A percentile compares a stretch with the other conserved stretches of the same genome.
Evolutionary conservation across 345 rosid genomes (phyloP).

Genomic region (Eucalyptus urophylla): DNA sequence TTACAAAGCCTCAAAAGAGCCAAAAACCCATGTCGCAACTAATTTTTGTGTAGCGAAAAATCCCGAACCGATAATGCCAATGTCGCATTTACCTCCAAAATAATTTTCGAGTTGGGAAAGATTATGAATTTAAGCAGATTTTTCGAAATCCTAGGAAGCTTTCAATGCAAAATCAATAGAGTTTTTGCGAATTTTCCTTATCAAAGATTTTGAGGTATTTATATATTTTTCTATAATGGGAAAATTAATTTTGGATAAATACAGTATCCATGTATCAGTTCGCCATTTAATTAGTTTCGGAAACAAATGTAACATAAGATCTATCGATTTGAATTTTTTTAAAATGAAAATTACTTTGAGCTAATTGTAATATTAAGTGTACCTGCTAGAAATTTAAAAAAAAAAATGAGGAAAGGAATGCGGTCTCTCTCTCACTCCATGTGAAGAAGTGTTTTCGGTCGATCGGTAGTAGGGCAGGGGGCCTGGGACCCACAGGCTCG

Average conservation of each 20-base stretch:
- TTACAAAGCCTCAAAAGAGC: neutral
- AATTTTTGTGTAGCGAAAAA: fast-evolving
- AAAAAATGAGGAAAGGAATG: neutral
- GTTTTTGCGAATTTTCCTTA: neutral
- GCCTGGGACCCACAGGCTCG: neutral
- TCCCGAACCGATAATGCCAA: fast-evolving
- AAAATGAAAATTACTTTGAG: fast-evolving
- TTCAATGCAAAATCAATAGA: neutral
- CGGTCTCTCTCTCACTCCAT: neutral
- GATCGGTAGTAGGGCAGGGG: neutral
- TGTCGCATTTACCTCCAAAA: fast-evolving
- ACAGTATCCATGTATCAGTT: neutral
- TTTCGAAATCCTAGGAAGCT: fast-evolving
- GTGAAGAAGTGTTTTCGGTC: neutral
- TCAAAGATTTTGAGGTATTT: fast-evolving
- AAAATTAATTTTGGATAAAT: neutral
- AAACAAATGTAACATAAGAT: fast-evolving
- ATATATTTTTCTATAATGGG: neutral
- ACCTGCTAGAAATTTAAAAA: neutral
- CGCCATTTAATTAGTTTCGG: neutral
- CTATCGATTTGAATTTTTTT: neutral
- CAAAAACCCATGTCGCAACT: neutral
- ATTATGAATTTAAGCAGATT: too few relatives aligned
- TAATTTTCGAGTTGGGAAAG: fast-evolving
- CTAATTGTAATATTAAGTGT: neutral